Percentiles rank a stretch among this genome's conserved stretches.
Evolutionary conservation across 345 rosid genomes (phyloP).

Genomic region (Eucalyptus pauciflora): DNA sequence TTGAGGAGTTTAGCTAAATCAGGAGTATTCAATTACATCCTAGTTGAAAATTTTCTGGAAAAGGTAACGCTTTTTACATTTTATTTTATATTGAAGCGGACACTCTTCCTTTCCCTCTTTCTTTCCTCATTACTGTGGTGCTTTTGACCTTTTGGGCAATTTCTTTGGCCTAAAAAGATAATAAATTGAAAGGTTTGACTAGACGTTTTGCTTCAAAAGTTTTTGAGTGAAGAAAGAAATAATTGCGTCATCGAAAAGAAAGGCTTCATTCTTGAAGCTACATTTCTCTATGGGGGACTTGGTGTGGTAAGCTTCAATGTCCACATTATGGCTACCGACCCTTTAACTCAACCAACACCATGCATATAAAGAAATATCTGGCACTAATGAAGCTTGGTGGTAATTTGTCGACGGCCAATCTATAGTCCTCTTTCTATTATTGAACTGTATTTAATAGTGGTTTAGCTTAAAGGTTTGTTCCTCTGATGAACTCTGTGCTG

Average conservation of each 20-base stretch:
- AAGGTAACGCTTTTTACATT: background rate
- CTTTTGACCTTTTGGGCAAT: background rate
- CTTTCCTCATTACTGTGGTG: background rate
- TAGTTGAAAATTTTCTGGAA: background rate
- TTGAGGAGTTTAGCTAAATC: background rate
- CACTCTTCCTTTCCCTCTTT: background rate
- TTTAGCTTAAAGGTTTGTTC: background rate
- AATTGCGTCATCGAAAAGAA: background rate
- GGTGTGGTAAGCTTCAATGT: background rate
- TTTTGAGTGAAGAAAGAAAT: background rate
- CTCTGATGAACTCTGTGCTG: background rate
- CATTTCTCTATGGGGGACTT: background rate
- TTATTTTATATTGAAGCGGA: background rate
- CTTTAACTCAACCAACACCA: background rate
- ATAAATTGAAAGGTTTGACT: background rate
- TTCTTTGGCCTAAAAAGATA: background rate
- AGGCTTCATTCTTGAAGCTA: background rate
- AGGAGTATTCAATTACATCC: background rate
- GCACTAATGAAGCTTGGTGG: background rate
- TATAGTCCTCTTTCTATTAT: background rate
- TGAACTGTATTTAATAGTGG: background rate
- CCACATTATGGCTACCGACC: background rate
- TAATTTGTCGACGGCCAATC: background rate
- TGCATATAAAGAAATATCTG: background rate
- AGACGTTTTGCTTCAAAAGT: background rate